Percentiles rank a stretch among this genome's conserved stretches.
phyloP scores from a whole-genome alignment of 2,329 filamentous ascomycete species.

The Botrytis squamosa region DNA sequence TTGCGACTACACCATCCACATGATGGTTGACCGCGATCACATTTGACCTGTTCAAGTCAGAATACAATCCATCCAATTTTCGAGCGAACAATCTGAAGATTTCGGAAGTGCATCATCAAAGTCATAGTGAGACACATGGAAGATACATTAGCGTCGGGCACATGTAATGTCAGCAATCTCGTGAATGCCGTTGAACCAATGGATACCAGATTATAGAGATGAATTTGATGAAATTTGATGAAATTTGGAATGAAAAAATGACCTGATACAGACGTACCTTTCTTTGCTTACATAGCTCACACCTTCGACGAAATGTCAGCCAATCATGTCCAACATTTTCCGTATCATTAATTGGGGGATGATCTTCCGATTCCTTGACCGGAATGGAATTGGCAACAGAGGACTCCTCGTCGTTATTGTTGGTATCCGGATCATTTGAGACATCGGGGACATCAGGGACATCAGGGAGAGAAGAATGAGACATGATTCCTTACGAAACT shows the following conservation, averaged over 20 bases:
- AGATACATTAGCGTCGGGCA: slow-evolving; percentile 3
- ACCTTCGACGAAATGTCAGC: slow-evolving; percentile 48
- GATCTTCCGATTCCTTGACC: slow-evolving; percentile 25
- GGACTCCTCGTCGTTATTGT: slow-evolving; percentile 14
- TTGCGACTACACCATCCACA: slow-evolving; percentile 69
- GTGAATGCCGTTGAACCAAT: background rate
- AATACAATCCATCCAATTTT: background rate
- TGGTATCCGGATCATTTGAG: slow-evolving; percentile 5
- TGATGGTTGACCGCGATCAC: slow-evolving; percentile 71
- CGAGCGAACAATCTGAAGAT: background rate
- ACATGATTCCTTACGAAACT: slow-evolving; percentile 47
- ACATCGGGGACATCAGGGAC: slow-evolving; percentile 16
- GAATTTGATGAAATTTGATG: background rate
- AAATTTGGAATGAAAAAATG: background rate
- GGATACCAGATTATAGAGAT: background rate
- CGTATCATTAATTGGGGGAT: slow-evolving; percentile 13
- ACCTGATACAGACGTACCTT: slow-evolving; percentile 54
- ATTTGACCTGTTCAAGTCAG: slow-evolving; percentile 57
- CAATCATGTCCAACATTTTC: slow-evolving; percentile 31
- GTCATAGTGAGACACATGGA: background rate
- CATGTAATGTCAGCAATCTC: background rate
- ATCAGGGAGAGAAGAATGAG: slow-evolving; percentile 29
- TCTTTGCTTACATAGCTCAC: slow-evolving; percentile 77
- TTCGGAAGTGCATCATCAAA: background rate
- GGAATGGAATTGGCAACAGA: slow-evolving; percentile 23